A percentile compares a stretch with the other conserved stretches of the same genome.
These are phyloP conservation scores for Boletus rubropictus DNA, from an alignment of 768 basidiomycete genomes.

Conservation along the genomic window DNA sequence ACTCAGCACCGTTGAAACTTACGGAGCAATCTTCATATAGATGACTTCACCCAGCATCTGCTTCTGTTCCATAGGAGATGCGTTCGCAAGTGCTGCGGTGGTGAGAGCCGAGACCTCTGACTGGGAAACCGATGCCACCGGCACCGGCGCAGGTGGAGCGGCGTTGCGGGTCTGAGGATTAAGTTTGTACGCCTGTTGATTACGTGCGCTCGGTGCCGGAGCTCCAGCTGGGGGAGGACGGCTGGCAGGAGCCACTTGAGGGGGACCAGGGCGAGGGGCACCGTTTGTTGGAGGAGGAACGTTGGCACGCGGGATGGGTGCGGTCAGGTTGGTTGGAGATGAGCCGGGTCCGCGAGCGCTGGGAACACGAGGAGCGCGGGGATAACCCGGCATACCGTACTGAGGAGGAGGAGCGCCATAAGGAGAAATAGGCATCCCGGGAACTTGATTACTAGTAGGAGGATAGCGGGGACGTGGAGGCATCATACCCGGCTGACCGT, in stretches of 20 bases:
- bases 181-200: slow-evolving; percentile 29
- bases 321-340: slow-evolving; percentile 61
- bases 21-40: slow-evolving; percentile 85
- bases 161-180: slow-evolving; percentile 35
- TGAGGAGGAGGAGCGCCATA: slow-evolving; percentile 76
- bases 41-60: slow-evolving; percentile 97
- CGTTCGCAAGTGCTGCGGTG: slow-evolving; percentile 54
- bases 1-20: slow-evolving; percentile 29
- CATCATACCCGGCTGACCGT: slow-evolving; percentile 83
- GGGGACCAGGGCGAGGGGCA: slow-evolving; percentile 42
- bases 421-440: slow-evolving; percentile 73
- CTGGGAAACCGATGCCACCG: slow-evolving; percentile 38
- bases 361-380: slow-evolving; percentile 55
- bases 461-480: slow-evolving; percentile 83
- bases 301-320: slow-evolving; percentile 59
- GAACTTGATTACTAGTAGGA: slow-evolving; percentile 60
- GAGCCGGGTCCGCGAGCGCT: slow-evolving; percentile 62
- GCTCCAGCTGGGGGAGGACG: slow-evolving; percentile 41
- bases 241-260: slow-evolving; percentile 38
- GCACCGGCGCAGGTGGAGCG: slow-evolving; percentile 28
- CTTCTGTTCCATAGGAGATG: slow-evolving; percentile 83
- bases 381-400: slow-evolving; percentile 68
- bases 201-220: slow-evolving; percentile 39
- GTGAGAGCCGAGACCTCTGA: slow-evolving; percentile 53
- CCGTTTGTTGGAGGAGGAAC: slow-evolving; percentile 55